These are phyloP conservation scores for Neovahlkampfia damariscottae DNA, from an alignment of 78 protist genomes.

Conservation along the genomic window DNA sequence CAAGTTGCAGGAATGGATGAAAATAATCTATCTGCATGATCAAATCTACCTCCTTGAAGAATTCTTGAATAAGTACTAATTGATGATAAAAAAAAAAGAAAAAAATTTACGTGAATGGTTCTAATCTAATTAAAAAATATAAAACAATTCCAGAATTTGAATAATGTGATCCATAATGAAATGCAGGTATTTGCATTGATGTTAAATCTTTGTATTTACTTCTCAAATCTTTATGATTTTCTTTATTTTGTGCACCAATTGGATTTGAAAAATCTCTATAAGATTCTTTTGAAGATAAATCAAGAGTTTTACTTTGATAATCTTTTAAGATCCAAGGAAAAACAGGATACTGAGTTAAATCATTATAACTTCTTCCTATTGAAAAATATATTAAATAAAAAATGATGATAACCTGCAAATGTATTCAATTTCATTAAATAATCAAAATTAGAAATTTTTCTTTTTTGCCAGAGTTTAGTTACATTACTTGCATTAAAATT, in stretches of 20 bases:
- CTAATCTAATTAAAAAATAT: constrained; percentile 78
- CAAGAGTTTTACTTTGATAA: constrained; percentile 49
- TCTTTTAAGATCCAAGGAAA: constrained; percentile 62
- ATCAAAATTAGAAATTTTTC: constrained; percentile 43
- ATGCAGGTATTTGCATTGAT: constrained; percentile 39
- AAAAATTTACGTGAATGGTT: too few relatives aligned
- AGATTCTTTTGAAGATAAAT: constrained; percentile 44
- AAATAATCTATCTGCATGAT: constrained; percentile 92
- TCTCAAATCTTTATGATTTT: background rate
- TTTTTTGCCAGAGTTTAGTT: constrained; percentile 9
- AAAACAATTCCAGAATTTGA: constrained; percentile 53
- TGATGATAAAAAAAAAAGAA: too few relatives aligned
- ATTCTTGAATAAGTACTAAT: constrained; percentile 41
- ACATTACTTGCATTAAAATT: background rate
- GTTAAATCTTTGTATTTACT: constrained; percentile 11
- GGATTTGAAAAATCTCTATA: constrained; percentile 90
- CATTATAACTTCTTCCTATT: constrained; percentile 58
- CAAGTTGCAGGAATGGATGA: constrained; percentile 50
- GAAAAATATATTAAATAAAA: background rate
- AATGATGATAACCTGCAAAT: constrained; percentile 45
- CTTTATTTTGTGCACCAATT: constrained; percentile 51
- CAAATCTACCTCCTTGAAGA: constrained; percentile 86
- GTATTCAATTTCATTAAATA: constrained; percentile 68
- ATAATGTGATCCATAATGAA: constrained; percentile 91
- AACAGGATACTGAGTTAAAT: constrained; percentile 85